phyloP scores from a whole-genome alignment of 495 filamentous ascomycete species.

The Chaetomium cochliodes region DNA sequence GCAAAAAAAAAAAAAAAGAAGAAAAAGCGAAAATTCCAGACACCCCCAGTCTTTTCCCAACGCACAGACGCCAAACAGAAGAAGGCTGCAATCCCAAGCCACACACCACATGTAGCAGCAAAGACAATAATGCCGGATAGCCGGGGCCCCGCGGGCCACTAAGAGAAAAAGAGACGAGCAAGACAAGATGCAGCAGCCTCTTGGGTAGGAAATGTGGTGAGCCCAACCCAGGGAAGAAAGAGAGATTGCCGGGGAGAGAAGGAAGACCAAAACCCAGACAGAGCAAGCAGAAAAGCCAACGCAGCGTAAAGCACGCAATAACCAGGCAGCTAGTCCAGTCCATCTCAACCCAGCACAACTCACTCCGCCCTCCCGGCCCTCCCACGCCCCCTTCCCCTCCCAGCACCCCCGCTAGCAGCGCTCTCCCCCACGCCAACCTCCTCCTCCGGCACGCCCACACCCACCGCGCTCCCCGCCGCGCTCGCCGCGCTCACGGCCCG shows the following conservation, averaged over 20 bases:
- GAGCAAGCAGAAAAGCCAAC: too few relatives aligned
- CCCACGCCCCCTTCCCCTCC: neutral
- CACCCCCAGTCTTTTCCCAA: neutral
- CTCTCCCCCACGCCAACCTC: slow-evolving; percentile 57
- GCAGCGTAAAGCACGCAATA: too few relatives aligned
- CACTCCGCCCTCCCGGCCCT: neutral
- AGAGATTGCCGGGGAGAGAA: too few relatives aligned
- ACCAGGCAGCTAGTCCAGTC: too few relatives aligned
- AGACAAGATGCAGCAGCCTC: too few relatives aligned
- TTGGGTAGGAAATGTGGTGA: too few relatives aligned
- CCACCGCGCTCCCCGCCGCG: slow-evolving; percentile 35
- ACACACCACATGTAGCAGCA: too few relatives aligned
- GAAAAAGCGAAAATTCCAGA: neutral
- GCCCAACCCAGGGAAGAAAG: too few relatives aligned
- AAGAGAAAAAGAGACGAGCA: too few relatives aligned
- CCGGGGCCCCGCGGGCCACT: too few relatives aligned
- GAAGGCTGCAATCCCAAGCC: neutral
- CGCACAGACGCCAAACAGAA: neutral
- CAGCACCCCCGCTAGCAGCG: slow-evolving; percentile 31
- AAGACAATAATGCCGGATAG: too few relatives aligned
- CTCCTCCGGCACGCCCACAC: slow-evolving; percentile 49
- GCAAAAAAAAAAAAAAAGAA: neutral
- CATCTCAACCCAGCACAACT: neutral
- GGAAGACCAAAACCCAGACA: too few relatives aligned
- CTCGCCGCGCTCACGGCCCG: slow-evolving; percentile 41